Conservation (phyloP, 208 protist genomes). For the Porcisia deanei region DNA sequence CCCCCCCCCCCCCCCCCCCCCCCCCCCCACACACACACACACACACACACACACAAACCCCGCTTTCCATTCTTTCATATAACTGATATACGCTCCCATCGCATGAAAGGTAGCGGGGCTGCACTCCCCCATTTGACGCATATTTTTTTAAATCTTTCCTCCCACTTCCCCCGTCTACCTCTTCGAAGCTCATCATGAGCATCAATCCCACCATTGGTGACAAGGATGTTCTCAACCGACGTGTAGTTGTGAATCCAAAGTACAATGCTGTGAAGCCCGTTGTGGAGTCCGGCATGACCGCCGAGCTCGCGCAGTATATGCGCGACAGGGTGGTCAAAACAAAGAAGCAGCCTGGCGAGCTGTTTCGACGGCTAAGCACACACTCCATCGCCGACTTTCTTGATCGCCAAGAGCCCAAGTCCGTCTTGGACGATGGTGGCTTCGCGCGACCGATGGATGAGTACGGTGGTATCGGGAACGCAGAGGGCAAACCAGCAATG, state of each 20-base stretch:
- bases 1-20: too few species aligned
- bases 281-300: slow-evolving; percentile 86
- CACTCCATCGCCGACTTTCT: slow-evolving; percentile 53
- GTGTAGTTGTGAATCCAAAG: slow-evolving; percentile 42
- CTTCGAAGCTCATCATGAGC: slow-evolving; percentile 43
- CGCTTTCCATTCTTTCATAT: not conserved
- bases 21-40: not conserved
- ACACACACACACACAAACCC: not conserved
- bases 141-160: not conserved
- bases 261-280: slow-evolving; percentile 72
- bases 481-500: slow-evolving; percentile 9
- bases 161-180: not conserved
- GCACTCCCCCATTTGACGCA: not conserved
- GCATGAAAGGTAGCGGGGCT: not conserved
- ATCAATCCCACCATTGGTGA: slow-evolving; percentile 64
- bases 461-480: slow-evolving; percentile 46
- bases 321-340: slow-evolving; percentile 39
- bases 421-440: slow-evolving; percentile 60
- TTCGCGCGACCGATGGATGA: slow-evolving; percentile 86
- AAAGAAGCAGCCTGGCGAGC: slow-evolving; percentile 63
- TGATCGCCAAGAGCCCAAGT: slow-evolving; percentile 22
- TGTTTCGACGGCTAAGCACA: slow-evolving; percentile 72
- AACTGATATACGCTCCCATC: too few species aligned
- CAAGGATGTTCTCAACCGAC: slow-evolving; percentile 63
- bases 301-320: slow-evolving; percentile 66